Percentiles rank a stretch among this genome's conserved stretches.
phyloP scores from a whole-genome alignment of 176 grass and related monocot species.

The Zea mays region DNA sequence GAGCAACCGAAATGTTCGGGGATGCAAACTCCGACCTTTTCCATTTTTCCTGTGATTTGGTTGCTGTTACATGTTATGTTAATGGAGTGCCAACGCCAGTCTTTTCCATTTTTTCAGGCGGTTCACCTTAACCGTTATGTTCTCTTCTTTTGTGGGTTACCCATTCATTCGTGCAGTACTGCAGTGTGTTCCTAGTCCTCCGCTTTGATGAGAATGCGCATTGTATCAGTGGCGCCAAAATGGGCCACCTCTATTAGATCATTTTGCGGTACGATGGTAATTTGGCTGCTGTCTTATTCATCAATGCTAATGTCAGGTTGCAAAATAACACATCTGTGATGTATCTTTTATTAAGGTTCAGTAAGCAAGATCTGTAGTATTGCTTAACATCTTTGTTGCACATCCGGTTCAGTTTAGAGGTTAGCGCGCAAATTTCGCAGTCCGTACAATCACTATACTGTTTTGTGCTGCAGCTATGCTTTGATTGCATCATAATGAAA shows the following conservation, averaged over 20 bases:
- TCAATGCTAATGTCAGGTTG: slow-evolving; percentile 33
- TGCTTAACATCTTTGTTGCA: slow-evolving; percentile 6
- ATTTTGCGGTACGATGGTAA: slow-evolving; percentile 21
- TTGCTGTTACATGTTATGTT: too few species aligned
- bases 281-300: slow-evolving; percentile 15
- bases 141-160: not conserved
- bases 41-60: not conserved
- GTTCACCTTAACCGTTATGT: not conserved
- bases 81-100: not conserved
- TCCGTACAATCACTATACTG: not conserved
- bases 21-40: not conserved
- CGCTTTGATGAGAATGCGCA: slow-evolving; percentile 19
- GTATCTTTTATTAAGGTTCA: not conserved
- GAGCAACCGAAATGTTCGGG: not conserved
- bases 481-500: not conserved
- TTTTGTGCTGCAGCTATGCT: not conserved
- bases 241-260: slow-evolving; percentile 16
- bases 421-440: not conserved
- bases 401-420: slow-evolving; percentile 2
- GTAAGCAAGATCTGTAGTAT: slow-evolving; percentile 30
- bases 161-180: slow-evolving; percentile 16
- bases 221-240: slow-evolving; percentile 25
- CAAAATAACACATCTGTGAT: not conserved
- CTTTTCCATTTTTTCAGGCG: not conserved
- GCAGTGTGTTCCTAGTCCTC: slow-evolving; percentile 4